Conservation (phyloP, 208 protist species). For the Wallacemonas collosoma region DNA sequence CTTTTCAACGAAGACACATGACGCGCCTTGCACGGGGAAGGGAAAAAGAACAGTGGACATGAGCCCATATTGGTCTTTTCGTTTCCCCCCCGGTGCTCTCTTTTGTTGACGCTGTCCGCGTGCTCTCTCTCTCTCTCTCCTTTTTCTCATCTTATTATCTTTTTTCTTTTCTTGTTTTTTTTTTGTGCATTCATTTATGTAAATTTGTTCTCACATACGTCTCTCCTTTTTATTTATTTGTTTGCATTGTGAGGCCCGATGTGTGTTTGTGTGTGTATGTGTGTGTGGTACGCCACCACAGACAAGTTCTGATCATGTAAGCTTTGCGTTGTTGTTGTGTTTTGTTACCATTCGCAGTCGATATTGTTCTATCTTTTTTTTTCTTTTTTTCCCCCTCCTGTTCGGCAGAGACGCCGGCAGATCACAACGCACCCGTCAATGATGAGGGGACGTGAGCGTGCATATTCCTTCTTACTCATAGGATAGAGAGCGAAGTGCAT, state of each 20-base stretch:
- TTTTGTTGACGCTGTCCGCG: background rate
- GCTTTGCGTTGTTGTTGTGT: no score
- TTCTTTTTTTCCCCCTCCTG: background rate
- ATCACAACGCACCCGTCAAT: no score
- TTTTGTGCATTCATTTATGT: background rate
- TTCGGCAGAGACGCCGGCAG: no score
- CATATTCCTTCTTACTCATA: no score
- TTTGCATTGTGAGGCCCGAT: no score
- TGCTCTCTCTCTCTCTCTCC: slow-evolving; percentile 10
- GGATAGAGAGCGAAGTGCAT: no score
- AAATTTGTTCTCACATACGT: background rate
- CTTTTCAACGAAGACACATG: no score
- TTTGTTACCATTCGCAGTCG: background rate
- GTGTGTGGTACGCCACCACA: background rate
- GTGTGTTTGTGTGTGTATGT: background rate
- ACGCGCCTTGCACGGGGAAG: no score
- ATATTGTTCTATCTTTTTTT: background rate
- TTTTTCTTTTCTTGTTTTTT: slow-evolving; percentile 17
- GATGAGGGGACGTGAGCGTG: no score
- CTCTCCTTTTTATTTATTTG: no score
- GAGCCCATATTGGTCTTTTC: background rate
- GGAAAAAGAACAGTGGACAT: background rate
- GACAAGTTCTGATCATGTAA: no score
- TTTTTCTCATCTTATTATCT: slow-evolving; percentile 16
- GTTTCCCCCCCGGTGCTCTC: background rate